phyloP scores from a whole-genome alignment of 129 eudicot genomes.

The Rutidosis leptorrhynchoides region DNA sequence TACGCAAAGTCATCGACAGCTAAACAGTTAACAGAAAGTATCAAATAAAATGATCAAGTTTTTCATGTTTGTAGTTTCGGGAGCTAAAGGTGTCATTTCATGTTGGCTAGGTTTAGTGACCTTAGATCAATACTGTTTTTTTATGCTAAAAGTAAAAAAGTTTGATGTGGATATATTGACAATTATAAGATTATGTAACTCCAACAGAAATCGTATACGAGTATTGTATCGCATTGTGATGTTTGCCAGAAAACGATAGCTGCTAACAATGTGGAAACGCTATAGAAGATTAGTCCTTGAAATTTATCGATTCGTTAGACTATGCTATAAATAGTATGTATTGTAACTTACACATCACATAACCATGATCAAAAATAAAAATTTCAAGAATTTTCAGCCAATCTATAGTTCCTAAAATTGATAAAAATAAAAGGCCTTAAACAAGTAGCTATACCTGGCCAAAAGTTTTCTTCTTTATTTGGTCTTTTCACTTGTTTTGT shows the following conservation, averaged over 20 bases:
- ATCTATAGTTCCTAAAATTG: background rate
- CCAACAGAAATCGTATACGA: background rate
- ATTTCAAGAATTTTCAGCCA: background rate
- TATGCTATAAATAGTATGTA: background rate
- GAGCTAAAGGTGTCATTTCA: background rate
- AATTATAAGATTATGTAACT: too few relatives aligned
- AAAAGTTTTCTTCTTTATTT: conserved; percentile 23
- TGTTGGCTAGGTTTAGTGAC: background rate
- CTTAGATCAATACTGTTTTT: background rate
- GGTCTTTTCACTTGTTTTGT: conserved; percentile 39
- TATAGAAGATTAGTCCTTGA: background rate
- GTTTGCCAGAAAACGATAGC: background rate
- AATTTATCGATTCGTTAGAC: background rate
- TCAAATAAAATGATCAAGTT: background rate
- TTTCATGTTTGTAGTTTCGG: background rate
- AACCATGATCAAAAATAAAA: background rate
- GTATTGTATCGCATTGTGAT: background rate
- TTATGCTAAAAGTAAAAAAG: too few relatives aligned
- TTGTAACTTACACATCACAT: background rate
- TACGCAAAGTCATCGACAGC: background rate
- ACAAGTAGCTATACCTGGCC: background rate
- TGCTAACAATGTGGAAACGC: background rate
- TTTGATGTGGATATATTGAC: background rate
- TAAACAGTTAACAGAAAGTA: too few relatives aligned
- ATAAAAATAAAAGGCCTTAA: background rate